Base-by-base conservation (phyloP, 805 yeast species). In the Limtongozyma cylindracea region DNA sequence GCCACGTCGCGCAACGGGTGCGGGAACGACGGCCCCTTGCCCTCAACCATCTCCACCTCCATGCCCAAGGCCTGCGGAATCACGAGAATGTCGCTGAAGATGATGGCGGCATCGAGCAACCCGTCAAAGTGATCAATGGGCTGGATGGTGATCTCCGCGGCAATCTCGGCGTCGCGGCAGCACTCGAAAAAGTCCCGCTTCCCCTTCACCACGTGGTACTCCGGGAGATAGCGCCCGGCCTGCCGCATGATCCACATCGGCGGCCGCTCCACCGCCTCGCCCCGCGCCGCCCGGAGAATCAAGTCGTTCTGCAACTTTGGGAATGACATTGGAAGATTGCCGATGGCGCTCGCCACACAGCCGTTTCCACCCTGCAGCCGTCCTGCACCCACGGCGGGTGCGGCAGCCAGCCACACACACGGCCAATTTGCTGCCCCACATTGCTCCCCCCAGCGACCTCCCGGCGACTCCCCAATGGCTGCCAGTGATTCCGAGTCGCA, bases 231-330 rank as follows among this genome's bases (percentile, higher is more conserved):
- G 28, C 95, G 58, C 11, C 95, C 95, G n/a, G 95, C 95, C 52
- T 80, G 95, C 47, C 95, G 65, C 95, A 80, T 80, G 32, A 82
- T 72, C 95, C 95, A 88, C 28, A 88, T 66, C 11, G 98, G 98
- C 2, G 98, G 95, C 41, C 98, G 66, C 47, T 88, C 96, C 19
- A 84, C 95, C 27, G 49, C 50, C 40, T 84, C 92, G 27, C 74
- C 95, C 31, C 57, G 56, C 8, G 96, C 95, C 3, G 96, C 94
- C 34, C 98, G 57, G 30, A 88, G 52, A 17, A 88, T 72, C 37
- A 84, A 56, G 39, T 88, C 98, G 48, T 88, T 88, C 46, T 82
- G 62, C 41, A 82, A 52, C 10, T 68, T 63, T 10, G 94, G 68
- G 42, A 80, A 82, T n/a, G 33, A 13, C 34, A 31, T 31, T 11